phyloP scores from a whole-genome alignment of 176 grass and related monocot genomes.

The Aegilops sharonensis region DNA sequence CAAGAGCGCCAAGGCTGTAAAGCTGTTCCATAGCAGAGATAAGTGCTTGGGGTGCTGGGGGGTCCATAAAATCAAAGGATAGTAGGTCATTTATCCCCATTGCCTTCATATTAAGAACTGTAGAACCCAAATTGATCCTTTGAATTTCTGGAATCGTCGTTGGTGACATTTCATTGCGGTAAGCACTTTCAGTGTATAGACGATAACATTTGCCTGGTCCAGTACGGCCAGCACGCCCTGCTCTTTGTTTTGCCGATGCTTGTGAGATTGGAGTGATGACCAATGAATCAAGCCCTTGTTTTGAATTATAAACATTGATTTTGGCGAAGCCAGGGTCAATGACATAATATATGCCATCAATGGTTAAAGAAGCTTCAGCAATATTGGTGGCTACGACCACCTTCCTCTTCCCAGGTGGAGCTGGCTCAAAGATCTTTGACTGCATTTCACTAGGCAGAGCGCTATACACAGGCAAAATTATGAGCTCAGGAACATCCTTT shows the following conservation, averaged over 20 bases:
- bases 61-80: slow-evolving; percentile 97
- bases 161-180: slow-evolving; percentile 88
- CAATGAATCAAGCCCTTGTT: slow-evolving; percentile 87
- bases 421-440: slow-evolving; percentile 89
- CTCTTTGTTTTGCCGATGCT: slow-evolving; percentile 93
- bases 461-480: slow-evolving; percentile 94
- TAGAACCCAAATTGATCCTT: slow-evolving; percentile 79
- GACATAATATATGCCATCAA: slow-evolving; percentile 96
- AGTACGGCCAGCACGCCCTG: slow-evolving; percentile 92
- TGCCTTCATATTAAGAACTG: slow-evolving; percentile 89
- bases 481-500: slow-evolving; percentile 88
- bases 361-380: slow-evolving; percentile 93
- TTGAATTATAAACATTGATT: slow-evolving; percentile 92
- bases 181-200: slow-evolving; percentile 95
- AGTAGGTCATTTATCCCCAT: slow-evolving; percentile 97
- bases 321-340: slow-evolving; percentile 96
- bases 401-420: slow-evolving; percentile 93
- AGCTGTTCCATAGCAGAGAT: slow-evolving; percentile 94
- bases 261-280: slow-evolving; percentile 96
- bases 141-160: slow-evolving; percentile 95
- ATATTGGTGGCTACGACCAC: slow-evolving; percentile 96
- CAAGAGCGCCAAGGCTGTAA: slow-evolving; percentile 84
- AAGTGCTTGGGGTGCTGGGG: slow-evolving; percentile 86
- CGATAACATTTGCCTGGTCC: slow-evolving; percentile 90
- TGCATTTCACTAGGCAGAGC: slow-evolving; percentile 98